Base-by-base conservation (phyloP, 2,329 filamentous ascomycete species). In the Trichocomaceae sp. region DNA sequence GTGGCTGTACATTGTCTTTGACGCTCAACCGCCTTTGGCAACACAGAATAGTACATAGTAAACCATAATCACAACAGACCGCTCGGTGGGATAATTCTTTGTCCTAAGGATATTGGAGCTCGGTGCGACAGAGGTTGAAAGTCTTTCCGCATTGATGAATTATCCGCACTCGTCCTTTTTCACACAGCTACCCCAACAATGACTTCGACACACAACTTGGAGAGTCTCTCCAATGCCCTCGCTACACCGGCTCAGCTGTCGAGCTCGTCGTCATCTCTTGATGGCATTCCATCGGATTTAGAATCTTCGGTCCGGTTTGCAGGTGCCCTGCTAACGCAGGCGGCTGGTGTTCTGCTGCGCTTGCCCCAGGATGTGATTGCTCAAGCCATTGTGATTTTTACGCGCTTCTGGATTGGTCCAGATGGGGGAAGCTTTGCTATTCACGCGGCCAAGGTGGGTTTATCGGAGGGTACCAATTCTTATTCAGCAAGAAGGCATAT, bases 361-460 rank as follows among this genome's bases (percentile, higher is more conserved):
- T 78, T 97, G 39, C 88, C 90, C 6, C 90, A 96, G 68, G 88
- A 90, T 62, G 83, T 89, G 39, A 88, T 93, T 39, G 88, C 90
- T 4, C 88, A 90, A 65, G 89, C 91, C 2, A 88, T 91, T 65
- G 83, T 96, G 41, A 73, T 93, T 0, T 82, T 95, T 33, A 85
- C 86, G 50, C 82, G 92, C 13, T 93, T 90, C 72, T 95, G 88
- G 86, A 75, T 90, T 26, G 74, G 73, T 0, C 59, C 71, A 15
- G 74, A 76, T 50, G 73, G 74, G 5, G 73, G 73, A 10, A 76
- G 74, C 60, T 63, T 75, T 46, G 65, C 66, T 15, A 69, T 75
- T 17, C 71, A 75, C 55, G 67, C 71, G 5, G 69, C 66, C 20
- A 75, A 75, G 67, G 74, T 76, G 58, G 39, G 8, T 29, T 49